Percentiles rank a stretch among this genome's conserved stretches.
Evolutionary conservation across 306 rosid genomes (phyloP).

Genomic region (Castanea mollissima): DNA sequence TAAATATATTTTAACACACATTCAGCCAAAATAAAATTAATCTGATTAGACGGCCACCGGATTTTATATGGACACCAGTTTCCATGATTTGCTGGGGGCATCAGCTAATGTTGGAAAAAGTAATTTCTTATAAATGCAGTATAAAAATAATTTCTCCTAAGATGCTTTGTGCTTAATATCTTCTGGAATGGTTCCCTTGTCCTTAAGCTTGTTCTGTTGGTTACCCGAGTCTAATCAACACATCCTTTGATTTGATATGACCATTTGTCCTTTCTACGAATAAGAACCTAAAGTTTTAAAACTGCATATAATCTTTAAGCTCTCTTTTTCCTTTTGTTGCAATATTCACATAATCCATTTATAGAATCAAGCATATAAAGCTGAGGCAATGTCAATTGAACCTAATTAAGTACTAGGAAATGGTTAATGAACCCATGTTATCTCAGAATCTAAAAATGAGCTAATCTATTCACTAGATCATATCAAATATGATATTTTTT

Average conservation of each 20-base stretch:
- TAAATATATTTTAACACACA: fast-evolving
- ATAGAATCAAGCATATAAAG: neutral
- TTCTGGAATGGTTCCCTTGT: too few relatives aligned
- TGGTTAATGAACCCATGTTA: too few relatives aligned
- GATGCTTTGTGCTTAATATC: neutral
- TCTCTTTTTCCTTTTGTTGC: neutral
- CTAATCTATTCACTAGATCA: too few relatives aligned
- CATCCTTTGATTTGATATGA: neutral
- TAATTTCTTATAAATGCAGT: neutral
- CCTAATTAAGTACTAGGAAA: neutral
- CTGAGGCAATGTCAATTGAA: neutral
- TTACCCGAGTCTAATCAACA: too few relatives aligned
- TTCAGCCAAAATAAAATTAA: too few relatives aligned
- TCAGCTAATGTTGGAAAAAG: neutral
- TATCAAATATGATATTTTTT: too few relatives aligned
- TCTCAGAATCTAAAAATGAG: too few relatives aligned
- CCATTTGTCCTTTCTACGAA: neutral
- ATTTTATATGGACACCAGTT: too few relatives aligned
- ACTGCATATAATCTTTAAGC: neutral
- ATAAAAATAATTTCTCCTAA: neutral
- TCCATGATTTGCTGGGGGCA: too few relatives aligned
- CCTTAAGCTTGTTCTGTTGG: too few relatives aligned
- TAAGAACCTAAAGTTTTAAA: neutral
- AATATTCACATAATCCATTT: neutral
- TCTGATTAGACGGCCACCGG: fast-evolving